Evolutionary conservation across 2,329 filamentous ascomycete genomes (phyloP), one percentile per base, ranked within the genome.

Genomic region (Periglandula ipomoeae): DNA sequence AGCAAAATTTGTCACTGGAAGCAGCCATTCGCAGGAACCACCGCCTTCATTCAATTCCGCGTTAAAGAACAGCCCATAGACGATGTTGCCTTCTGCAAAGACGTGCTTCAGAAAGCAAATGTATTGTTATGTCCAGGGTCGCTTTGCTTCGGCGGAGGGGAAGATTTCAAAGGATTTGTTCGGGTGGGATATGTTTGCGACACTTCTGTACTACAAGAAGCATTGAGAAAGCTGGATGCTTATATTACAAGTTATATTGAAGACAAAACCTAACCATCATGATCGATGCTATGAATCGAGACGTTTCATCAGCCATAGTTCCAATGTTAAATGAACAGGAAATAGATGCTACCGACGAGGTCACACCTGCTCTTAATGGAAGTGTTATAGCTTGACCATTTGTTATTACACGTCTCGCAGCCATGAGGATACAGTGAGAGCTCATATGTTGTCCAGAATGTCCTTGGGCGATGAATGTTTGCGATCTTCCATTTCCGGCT

Each of bases 81-180:
- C 57, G 85, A 90, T 53, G 78, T 76, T n/a, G 71, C 72, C 4
- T 84, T 95, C 56, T 91, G 85, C 57, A 69, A 79, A 56, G 76
- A 81, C 59, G 65, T 94, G 32, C 67, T 87, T 24, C 74, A 81
- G 46, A 77, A 82, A 65, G 83, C 76, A 0, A 85, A 85, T 17
- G 84, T 89, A 5, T 73, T 93, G 71, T 72, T 93, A 51, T 70
- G 88, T 9, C 88, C 89, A 0, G 89, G 85, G 0, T 80, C 79
- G 42, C 74, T 72, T 38, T 88, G 84, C 56, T 94, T 95, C 63
- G 89, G 88, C 0, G 64, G 71, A 3, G 71, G 70, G 11, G 60
- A 73, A 35, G 82, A 87, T 41, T 90, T 87, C 58, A 73, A 75
- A 55, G 88, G 88, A 2, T 90, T 80, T 64, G 82, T 94, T 20